A percentile compares a stretch with the other conserved stretches of the same genome.
Evolutionary conservation across 169 alveolate genomes (phyloP).

Genomic region (Eimeria praecox): DNA sequence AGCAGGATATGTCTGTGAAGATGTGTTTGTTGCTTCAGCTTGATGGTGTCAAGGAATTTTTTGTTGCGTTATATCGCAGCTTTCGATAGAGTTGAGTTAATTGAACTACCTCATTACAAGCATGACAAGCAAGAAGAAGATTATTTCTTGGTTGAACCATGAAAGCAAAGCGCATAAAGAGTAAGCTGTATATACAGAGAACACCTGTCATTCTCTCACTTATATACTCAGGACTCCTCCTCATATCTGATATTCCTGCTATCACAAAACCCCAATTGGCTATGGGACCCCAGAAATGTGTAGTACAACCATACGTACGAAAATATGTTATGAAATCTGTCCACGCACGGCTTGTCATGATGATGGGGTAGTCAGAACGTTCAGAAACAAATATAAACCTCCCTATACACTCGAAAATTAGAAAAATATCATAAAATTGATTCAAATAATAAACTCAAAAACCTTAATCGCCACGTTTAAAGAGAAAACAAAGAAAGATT

Average conservation of each 20-base stretch:
- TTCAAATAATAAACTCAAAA: too few species aligned
- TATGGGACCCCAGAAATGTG: constrained; percentile 98
- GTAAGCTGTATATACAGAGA: constrained; percentile 91
- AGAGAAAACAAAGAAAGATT: background rate
- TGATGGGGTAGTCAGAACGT: background rate
- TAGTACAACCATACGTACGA: constrained; percentile 75
- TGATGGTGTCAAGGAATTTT: background rate
- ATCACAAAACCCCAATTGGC: constrained; percentile 97
- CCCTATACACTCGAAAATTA: background rate
- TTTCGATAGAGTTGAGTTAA: constrained; percentile 80
- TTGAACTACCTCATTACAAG: constrained; percentile 82
- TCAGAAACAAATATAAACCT: too few species aligned
- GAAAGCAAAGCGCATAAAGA: constrained; percentile 95
- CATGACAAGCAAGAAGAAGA: constrained; percentile 82
- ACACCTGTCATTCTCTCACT: constrained; percentile 92
- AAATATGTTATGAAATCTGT: constrained; percentile 15
- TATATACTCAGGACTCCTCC: constrained; percentile 79
- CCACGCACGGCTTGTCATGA: constrained; percentile 70
- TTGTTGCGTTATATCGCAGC: constrained; percentile 61
- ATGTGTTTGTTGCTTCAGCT: background rate
- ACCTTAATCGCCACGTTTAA: too few species aligned
- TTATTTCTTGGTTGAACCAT: constrained; percentile 88
- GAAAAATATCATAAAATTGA: background rate
- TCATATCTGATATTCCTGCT: constrained; percentile 87
- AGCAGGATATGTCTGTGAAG: background rate